These are phyloP conservation scores for Aspergillus coremiiformis DNA, from an alignment of 495 filamentous ascomycete genomes.

Conservation along the genomic window DNA sequence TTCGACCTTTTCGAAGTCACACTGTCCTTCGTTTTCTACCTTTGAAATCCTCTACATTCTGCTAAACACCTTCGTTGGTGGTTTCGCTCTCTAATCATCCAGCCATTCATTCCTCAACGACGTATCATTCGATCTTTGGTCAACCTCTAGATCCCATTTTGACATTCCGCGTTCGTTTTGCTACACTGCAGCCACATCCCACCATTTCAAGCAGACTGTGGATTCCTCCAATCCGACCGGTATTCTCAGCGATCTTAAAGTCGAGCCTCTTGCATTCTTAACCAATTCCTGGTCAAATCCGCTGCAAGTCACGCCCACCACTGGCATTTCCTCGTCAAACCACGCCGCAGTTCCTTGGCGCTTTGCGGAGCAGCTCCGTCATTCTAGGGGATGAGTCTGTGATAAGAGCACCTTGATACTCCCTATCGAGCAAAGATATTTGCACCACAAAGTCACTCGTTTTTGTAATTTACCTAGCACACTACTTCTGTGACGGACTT, in stretches of 20 bases:
- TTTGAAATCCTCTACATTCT: background rate
- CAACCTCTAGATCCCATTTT: constrained; percentile 2
- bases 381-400: background rate
- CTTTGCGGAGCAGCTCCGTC: background rate
- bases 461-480: no score
- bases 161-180: constrained; percentile 7
- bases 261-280: background rate
- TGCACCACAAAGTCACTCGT: background rate
- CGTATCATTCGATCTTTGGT: constrained; percentile 2
- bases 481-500: no score
- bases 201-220: constrained; percentile 7
- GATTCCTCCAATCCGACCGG: constrained; percentile 9
- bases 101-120: background rate
- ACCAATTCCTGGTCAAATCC: constrained; percentile 1
- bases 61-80: background rate
- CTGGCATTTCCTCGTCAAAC: constrained; percentile 4
- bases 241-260: background rate
- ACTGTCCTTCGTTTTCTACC: constrained; percentile 3
- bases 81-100: constrained; percentile 6
- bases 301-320: constrained; percentile 13
- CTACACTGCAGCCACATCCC: constrained; percentile 20
- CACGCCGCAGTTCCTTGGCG: background rate
- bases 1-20: constrained; percentile 5
- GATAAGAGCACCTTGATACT: background rate
- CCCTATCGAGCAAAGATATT: background rate